Evolutionary conservation across 1,284 basidiomycete species (phyloP).

Genomic region (Golubevia pallescens): DNA sequence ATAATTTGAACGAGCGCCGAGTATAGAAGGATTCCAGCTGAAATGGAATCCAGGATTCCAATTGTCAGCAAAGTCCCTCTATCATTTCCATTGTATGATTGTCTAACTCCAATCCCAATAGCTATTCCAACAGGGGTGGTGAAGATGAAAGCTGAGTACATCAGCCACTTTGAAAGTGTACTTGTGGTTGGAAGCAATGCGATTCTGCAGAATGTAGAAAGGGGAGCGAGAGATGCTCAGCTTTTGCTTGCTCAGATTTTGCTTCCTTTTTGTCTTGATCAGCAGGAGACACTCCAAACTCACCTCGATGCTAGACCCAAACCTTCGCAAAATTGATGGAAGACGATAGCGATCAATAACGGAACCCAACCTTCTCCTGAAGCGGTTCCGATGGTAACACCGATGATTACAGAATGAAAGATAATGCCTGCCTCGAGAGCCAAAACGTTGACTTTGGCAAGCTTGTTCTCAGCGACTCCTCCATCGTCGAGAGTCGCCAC

Average conservation of each 20-base stretch:
- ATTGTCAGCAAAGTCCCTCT: slow-evolving; percentile 14
- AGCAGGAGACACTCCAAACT: slow-evolving; percentile 46
- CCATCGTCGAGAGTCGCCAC: slow-evolving; percentile 26
- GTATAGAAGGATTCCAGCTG: slow-evolving; percentile 36
- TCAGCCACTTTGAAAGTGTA: slow-evolving; percentile 23
- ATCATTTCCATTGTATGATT: slow-evolving; percentile 26
- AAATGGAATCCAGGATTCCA: slow-evolving; percentile 26
- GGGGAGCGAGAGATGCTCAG: not conserved
- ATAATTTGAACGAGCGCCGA: slow-evolving; percentile 27
- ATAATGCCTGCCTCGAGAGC: slow-evolving; percentile 67
- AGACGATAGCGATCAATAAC: slow-evolving; percentile 55
- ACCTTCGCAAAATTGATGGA: slow-evolving; percentile 48
- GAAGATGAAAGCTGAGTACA: slow-evolving; percentile 40
- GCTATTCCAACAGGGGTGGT: slow-evolving; percentile 51
- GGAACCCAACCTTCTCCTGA: slow-evolving; percentile 38
- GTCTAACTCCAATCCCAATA: slow-evolving; percentile 59
- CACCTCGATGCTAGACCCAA: slow-evolving; percentile 13
- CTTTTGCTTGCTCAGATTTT: too few relatives aligned
- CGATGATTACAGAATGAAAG: slow-evolving; percentile 62
- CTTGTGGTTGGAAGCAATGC: slow-evolving; percentile 33
- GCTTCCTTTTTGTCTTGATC: too few relatives aligned
- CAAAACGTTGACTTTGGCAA: slow-evolving; percentile 53
- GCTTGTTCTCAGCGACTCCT: slow-evolving; percentile 25
- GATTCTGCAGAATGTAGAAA: slow-evolving; percentile 47
- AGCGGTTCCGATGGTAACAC: slow-evolving; percentile 6